A percentile compares a stretch with the other conserved stretches of the same genome.
phyloP scores from a whole-genome alignment of 495 filamentous ascomycete genomes.

The Neurospora sublineolata region DNA sequence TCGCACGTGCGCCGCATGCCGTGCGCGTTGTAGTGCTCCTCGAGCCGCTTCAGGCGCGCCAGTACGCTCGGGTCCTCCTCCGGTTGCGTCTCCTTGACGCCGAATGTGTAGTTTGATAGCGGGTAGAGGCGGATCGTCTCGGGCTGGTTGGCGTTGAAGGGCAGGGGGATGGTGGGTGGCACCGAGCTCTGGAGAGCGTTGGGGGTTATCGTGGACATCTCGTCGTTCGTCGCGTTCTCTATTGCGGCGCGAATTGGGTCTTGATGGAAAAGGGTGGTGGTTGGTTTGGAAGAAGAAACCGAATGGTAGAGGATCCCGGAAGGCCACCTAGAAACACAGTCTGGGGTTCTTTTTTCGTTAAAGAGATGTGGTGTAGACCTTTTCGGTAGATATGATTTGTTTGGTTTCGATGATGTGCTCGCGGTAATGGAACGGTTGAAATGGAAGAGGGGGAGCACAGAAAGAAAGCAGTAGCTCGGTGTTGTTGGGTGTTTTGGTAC shows the following conservation, averaged over 20 bases:
- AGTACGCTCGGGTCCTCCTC: conserved; percentile 95
- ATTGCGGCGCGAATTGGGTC: background rate
- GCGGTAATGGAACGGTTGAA: background rate
- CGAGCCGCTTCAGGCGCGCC: conserved; percentile 79
- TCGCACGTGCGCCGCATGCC: conserved; percentile 97
- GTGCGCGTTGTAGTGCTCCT: conserved; percentile 84
- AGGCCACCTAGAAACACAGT: background rate
- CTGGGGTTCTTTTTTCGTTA: background rate
- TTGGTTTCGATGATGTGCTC: background rate
- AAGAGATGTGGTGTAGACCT: background rate
- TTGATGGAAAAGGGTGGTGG: background rate
- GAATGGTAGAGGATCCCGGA: background rate
- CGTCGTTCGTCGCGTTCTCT: background rate
- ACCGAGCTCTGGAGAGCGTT: conserved; percentile 59
- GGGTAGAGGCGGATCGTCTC: conserved; percentile 87
- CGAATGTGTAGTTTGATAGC: conserved; percentile 96
- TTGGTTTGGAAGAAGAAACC: background rate
- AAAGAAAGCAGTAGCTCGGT: background rate
- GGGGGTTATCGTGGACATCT: conserved; percentile 65
- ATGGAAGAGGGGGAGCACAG: background rate
- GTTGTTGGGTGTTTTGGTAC: background rate
- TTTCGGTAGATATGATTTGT: background rate
- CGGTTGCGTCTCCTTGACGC: conserved; percentile 93
- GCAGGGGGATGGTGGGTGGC: conserved; percentile 66
- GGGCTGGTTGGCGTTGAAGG: conserved; percentile 83